Base-by-base conservation (phyloP, 805 yeast species). In the Blastobotrys attinorum region DNA sequence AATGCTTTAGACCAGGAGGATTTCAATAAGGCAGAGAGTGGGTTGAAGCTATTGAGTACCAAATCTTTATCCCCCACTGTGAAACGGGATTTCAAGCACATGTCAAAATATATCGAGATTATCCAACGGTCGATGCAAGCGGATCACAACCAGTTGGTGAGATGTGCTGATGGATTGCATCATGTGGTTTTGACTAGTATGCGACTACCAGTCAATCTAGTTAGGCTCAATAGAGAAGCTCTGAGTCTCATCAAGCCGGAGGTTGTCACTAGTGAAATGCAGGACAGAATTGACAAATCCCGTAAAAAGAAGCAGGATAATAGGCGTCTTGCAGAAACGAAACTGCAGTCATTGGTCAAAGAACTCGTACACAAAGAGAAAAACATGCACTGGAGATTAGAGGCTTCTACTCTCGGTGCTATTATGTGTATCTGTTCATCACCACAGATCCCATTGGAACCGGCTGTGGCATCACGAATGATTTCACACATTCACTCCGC, bases 1-100 rank as follows among this genome's bases (percentile, higher is more conserved):
- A 62, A 62, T 13, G 80, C 83, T 0, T 49, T 87, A 3, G 63
- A 64, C 1, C 54, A 61, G 1, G 63, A 70, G 11, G 80, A 80
- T 36, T 66, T 64, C 47, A 79, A 76, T 50, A 65, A 69, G 22
- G 72, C 85, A 18, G 78, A 81, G 47, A 81, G 85, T 35, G 81
- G 83, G 1, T 62, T 88, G 50, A 66, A 70, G 18, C 63, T 82
- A 6, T 71, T 89, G 48, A 63, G 68, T 18, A 62, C 79, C 44
- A 76, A 73, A 41, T 75, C 78, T 50, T 69, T 89, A 44, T 74
- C 73, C 45, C 68, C 73, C 13, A 73, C 79, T 50, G 60, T 84
- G 6, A 73, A 74, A 44, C 71, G 73, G 29, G 89, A 82, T 55
- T 75, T 70, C 52, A 64, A 65, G 39, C 72, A 78, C 50, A 52